Conservation (phyloP, 2,329 filamentous ascomycete species). For the Delphinella strobiligena region DNA sequence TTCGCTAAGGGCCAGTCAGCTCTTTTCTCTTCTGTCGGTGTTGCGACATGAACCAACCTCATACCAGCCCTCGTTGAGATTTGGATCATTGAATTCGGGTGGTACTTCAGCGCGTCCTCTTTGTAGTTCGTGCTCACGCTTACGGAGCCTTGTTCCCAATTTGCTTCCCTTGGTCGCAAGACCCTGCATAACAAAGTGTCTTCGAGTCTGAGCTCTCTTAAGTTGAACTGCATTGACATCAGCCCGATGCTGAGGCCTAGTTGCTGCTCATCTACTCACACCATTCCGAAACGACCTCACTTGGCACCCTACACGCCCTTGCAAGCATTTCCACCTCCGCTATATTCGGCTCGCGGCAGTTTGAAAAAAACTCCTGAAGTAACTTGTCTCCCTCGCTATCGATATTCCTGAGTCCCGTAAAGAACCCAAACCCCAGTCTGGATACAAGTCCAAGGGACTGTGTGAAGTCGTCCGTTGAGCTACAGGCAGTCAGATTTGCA, state of each 20-base stretch:
- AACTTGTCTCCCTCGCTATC: not conserved
- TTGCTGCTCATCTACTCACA: slow-evolving; percentile 1
- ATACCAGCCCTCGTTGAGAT: slow-evolving; percentile 3
- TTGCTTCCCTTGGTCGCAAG: slow-evolving; percentile 2
- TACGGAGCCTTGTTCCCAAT: slow-evolving; percentile 4
- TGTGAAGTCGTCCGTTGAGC: slow-evolving; percentile 2
- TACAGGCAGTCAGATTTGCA: not conserved
- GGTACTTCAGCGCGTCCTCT: not conserved
- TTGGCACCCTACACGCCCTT: not conserved
- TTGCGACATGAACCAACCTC: too few species aligned
- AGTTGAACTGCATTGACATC: slow-evolving; percentile 1
- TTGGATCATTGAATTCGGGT: slow-evolving; percentile 1
- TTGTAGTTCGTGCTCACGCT: slow-evolving; percentile 1
- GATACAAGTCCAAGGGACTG: slow-evolving; percentile 1
- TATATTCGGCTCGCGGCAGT: slow-evolving; percentile 7
- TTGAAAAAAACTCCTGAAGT: slow-evolving; percentile 8
- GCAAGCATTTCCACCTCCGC: slow-evolving; percentile 9
- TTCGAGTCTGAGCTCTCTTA: slow-evolving; percentile 1
- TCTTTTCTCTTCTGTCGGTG: too few species aligned
- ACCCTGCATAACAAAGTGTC: slow-evolving; percentile 4
- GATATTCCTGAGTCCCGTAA: not conserved
- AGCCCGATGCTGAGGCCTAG: not conserved
- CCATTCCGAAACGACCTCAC: not conserved
- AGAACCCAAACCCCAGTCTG: slow-evolving; percentile 1
- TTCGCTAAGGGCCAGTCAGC: too few species aligned